Evolutionary conservation across 2,329 filamentous ascomycete species (phyloP).

Genomic region (Penicillium sp.): DNA sequence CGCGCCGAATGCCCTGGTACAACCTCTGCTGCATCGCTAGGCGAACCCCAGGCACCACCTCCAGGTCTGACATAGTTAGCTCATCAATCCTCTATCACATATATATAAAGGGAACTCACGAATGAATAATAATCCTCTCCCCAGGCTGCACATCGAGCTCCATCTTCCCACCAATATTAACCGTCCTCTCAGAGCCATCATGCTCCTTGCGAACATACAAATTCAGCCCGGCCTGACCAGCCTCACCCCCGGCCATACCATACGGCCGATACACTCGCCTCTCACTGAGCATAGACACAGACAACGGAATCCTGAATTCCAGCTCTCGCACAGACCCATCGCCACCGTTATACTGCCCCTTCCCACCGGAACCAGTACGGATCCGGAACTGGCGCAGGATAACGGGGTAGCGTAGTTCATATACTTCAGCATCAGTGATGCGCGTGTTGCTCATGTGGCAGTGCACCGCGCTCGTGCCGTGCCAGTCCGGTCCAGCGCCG

Average conservation of each 20-base stretch:
- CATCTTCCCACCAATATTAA: conserved; percentile 22
- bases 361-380: conserved; percentile 10
- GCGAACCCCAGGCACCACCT: conserved; percentile 7
- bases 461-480: conserved; percentile 2
- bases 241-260: conserved; percentile 10
- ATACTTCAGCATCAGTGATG: conserved; percentile 41
- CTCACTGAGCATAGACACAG: conserved; percentile 21
- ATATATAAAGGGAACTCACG: conserved; percentile 3
- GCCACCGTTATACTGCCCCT: conserved; percentile 9
- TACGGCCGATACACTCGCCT: conserved; percentile 17
- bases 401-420: conserved; percentile 8
- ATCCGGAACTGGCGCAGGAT: conserved; percentile 12
- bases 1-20: background rate
- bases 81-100: background rate
- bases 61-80: conserved; percentile 9
- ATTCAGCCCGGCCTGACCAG: conserved; percentile 12
- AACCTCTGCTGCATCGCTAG: background rate
- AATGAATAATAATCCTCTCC: conserved; percentile 10
- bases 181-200: conserved; percentile 17
- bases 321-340: conserved; percentile 10
- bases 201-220: conserved; percentile 10
- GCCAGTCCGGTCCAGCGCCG: background rate
- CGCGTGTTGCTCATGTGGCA: conserved; percentile 38
- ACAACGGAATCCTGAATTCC: conserved; percentile 13
- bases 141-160: conserved; percentile 15